A percentile compares a stretch with the other conserved stretches of the same genome.
phyloP scores from a whole-genome alignment of 331 rosid species.

The Pyrus hybrid region DNA sequence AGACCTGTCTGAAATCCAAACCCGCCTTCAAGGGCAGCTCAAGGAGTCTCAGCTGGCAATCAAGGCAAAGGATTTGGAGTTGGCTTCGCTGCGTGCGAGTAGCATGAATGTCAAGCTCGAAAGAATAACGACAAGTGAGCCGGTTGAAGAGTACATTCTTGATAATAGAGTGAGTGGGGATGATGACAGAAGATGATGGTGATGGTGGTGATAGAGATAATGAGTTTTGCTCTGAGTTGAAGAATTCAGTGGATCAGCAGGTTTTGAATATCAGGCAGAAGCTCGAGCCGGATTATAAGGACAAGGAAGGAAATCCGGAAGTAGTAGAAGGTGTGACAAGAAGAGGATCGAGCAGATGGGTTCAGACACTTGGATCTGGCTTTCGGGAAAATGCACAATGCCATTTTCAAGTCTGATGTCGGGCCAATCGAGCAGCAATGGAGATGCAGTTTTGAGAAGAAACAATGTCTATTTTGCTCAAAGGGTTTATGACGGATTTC shows the following conservation, averaged over 20 bases:
- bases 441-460: conserved; percentile 52
- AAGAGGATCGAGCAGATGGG: conserved; percentile 70
- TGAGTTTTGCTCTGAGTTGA: conserved; percentile 24
- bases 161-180: conserved; percentile 6
- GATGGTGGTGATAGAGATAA: conserved; percentile 24
- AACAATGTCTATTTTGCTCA: conserved; percentile 29
- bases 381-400: conserved; percentile 66
- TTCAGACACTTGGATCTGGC: conserved; percentile 73
- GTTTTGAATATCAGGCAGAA: conserved; percentile 42
- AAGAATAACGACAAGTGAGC: conserved; percentile 11
- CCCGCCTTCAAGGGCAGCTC: conserved; percentile 61
- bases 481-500: conserved; percentile 44
- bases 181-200: conserved; percentile 16
- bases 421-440: conserved; percentile 70
- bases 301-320: conserved; percentile 12
- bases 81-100: conserved; percentile 17
- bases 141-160: conserved; percentile 8
- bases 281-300: conserved; percentile 32
- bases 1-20: conserved; percentile 54
- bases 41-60: conserved; percentile 58
- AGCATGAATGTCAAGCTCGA: conserved; percentile 12
- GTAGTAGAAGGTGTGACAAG: conserved; percentile 24
- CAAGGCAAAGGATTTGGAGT: conserved; percentile 51
- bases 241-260: conserved; percentile 41
- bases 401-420: conserved; percentile 43